Evolutionary conservation across 345 rosid genomes (phyloP), one percentile per base, ranked within the genome.

Genomic region (Eucalyptus regnans): DNA sequence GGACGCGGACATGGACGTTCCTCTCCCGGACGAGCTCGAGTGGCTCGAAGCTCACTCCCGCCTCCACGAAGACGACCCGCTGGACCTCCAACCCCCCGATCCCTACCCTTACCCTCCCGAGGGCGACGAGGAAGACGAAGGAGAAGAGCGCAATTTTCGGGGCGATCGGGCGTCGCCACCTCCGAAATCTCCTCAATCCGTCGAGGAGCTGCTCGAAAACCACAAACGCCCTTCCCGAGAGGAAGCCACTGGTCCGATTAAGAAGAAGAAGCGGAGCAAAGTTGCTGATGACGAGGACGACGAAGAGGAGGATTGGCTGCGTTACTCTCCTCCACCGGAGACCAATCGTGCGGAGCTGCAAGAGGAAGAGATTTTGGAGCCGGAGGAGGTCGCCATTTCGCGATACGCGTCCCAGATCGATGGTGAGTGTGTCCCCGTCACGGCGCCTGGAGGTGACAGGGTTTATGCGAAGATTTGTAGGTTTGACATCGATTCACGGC

Each of bases 21-120:
- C 98, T 31, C 92, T 89, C 3, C 95, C 97, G 8, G 98, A 95
- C 89, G 99, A 98, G 95, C 97, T 98, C 89, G 98, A 98, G 93
- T 93, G 96, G 91, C 97, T 97, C 22, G 99, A 96, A 92, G 95
- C 96, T 50, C 90, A 97, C 90, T 93, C 94, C 62, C 89, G 88
- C 87, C 87, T 88, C 56, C 90, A 91, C 87, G 97, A 95, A 54
- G 97, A 94, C 31, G 93, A 94, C 88, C 87, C 90, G 23, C 83
- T 89, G 27, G 95, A 94, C 87, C 90, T 68, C 83, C 89, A 92
- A 50, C 91, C 90, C 51, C 91, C 93, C 62, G 90, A 91, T 81
- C 87, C 83, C 58, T 76, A 88, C 88, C 93, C 93, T n/a, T 44
- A 88, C n/a, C 93, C 94, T 23, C 81, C 90, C 8, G 92, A 88